Base-by-base conservation (phyloP, 768 basidiomycete genomes). In the Termitomyces sp. region DNA sequence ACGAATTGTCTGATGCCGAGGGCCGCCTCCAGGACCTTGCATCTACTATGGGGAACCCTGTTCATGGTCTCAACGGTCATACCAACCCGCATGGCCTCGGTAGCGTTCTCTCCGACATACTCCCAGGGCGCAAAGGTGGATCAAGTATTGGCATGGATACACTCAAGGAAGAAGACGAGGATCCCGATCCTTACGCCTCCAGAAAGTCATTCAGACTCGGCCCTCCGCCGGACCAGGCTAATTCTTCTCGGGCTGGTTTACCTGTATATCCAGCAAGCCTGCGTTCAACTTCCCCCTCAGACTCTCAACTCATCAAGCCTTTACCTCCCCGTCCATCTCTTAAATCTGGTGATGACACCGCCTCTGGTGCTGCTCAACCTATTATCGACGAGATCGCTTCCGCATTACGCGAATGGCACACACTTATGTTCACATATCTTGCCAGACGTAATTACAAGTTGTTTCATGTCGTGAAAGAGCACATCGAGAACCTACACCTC, bases 381-480 rank as follows among this genome's bases (percentile, higher is more conserved):
- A 87, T 98, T 65, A 84, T 98, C 49, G 96, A 98, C 71, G 96
- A 98, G 74, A 96, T 98, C 60, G 92, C 96, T 0, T 96, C 93
- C 8, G 95, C 96, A 0, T 74, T 98, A 43, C 85, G 96, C 38
- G 96, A 98, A 81, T 98, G 95, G 94, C 89, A 96, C 64, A 82
- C 83, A 35, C 75, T 93, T 50, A 88, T 98, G 80, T 94, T 93
- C 65, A 87, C 87, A 58, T 94, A 97, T 68, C 86, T 98, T 41
- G 87, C 89, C 9, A 79, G 84, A 44, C 82, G 94, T 53, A 90
- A 98, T 63, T 98, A 98, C 74, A 81, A 82, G 41, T 82, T 94
- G 19, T 98, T 98, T 70, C 82, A 87, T 57, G 76, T 82, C 8
- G 92, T 98, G 53, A 83, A 84, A 55, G 87, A 88, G 51, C 93